A percentile compares a stretch with the other conserved stretches of the same genome.
phyloP scores from a whole-genome alignment of 345 rosid species.

The Aurinia saxatilis region DNA sequence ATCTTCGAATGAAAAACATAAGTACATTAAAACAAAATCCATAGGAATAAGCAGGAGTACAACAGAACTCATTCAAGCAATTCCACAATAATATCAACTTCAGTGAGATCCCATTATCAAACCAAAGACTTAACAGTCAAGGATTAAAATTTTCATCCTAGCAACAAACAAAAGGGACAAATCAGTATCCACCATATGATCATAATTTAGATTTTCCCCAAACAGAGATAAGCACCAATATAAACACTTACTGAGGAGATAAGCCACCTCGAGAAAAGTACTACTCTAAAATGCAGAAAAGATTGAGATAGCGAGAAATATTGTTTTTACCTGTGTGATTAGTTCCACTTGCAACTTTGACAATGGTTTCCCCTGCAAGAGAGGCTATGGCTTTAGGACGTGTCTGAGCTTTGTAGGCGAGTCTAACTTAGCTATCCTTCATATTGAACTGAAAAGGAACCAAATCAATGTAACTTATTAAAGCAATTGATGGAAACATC shows the following conservation, averaged over 20 bases:
- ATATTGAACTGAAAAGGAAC: constrained; percentile 59
- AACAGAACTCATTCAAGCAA: background rate
- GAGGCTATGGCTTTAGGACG: constrained; percentile 76
- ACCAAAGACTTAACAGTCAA: no score
- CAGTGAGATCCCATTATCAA: no score
- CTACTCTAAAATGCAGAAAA: no score
- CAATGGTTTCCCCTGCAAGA: constrained; percentile 72
- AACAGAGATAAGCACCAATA: no score
- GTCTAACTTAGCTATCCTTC: constrained; percentile 85
- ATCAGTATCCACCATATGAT: no score
- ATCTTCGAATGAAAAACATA: background rate
- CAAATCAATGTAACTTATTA: background rate
- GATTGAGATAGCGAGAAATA: background rate
- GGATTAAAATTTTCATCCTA: no score
- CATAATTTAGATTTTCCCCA: no score
- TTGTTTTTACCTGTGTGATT: constrained; percentile 82
- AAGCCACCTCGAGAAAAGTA: no score
- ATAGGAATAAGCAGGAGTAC: background rate
- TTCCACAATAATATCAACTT: background rate
- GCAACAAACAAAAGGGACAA: no score
- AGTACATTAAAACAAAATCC: background rate
- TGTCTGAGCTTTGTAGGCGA: constrained; percentile 93
- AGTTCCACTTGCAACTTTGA: constrained; percentile 92
- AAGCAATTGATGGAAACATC: background rate
- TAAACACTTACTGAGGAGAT: no score